Conservation (phyloP, 768 basidiomycete genomes). For the Podaxis carcinomalis region DNA sequence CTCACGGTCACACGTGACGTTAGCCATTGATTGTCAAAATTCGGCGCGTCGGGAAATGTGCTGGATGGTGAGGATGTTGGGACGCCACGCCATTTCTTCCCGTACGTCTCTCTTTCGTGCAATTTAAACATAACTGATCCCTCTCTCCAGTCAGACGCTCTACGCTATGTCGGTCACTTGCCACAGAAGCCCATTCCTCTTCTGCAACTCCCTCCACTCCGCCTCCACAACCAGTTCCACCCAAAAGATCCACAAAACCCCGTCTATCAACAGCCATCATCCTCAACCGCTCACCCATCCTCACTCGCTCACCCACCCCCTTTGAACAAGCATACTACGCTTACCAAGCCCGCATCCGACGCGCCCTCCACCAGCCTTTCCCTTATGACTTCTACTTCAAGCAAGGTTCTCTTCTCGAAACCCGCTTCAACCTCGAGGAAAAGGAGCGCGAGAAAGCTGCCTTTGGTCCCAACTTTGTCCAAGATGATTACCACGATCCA, state of each 20-base stretch:
- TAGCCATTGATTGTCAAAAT: neutral
- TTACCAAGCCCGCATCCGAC: constrained; percentile 80
- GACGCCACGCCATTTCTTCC: neutral
- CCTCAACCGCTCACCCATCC: constrained; percentile 72
- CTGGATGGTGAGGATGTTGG: neutral
- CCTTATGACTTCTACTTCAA: constrained; percentile 93
- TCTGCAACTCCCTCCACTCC: constrained; percentile 18
- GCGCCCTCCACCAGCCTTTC: constrained; percentile 84
- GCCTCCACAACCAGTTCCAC: constrained; percentile 15
- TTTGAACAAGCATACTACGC: constrained; percentile 81
- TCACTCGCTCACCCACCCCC: constrained; percentile 65
- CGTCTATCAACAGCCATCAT: constrained; percentile 60
- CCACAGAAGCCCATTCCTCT: constrained; percentile 33
- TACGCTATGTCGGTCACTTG: constrained; percentile 33
- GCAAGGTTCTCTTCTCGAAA: constrained; percentile 80
- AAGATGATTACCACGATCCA: constrained; percentile 38
- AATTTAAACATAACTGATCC: neutral
- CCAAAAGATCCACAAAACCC: constrained; percentile 29
- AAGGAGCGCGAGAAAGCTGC: constrained; percentile 64
- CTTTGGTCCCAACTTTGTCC: constrained; percentile 63
- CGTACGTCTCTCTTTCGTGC: neutral
- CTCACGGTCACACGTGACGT: neutral
- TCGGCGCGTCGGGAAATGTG: neutral
- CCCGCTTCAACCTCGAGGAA: constrained; percentile 75
- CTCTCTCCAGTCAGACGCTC: neutral